These are phyloP conservation scores for Centaurea solstitialis DNA, from an alignment of 129 eudicot genomes.

Conservation along the genomic window DNA sequence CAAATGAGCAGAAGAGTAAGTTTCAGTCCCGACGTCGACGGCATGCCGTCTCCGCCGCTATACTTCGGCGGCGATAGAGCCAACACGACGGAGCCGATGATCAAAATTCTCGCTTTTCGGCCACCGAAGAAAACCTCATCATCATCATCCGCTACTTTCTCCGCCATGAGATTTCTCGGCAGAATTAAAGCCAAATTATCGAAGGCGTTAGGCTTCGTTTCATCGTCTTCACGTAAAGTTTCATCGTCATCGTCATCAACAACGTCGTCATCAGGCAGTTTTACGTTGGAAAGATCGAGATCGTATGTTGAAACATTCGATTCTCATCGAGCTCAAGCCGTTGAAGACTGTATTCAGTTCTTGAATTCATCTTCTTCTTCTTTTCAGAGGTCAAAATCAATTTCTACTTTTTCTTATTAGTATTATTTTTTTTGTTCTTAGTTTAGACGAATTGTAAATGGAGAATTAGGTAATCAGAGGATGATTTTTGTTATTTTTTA, in stretches of 20 bases:
- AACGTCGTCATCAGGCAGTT: constrained; percentile 28
- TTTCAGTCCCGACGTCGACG: constrained; percentile 32
- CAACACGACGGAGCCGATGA: constrained; percentile 1
- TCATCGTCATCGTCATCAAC: constrained; percentile 43
- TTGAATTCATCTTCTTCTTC: constrained; percentile 54
- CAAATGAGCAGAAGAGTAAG: constrained; percentile 46
- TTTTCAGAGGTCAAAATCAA: constrained; percentile 62
- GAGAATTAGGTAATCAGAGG: not conserved
- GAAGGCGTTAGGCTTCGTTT: constrained; percentile 40
- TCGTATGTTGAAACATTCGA: constrained; percentile 60
- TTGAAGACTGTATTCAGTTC: constrained; percentile 72
- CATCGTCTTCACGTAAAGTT: constrained; percentile 38
- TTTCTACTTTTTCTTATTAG: constrained; percentile 32
- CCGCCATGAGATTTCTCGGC: constrained; percentile 40
- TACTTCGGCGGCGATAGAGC: constrained; percentile 1
- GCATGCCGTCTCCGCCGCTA: constrained; percentile 24
- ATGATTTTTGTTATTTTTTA: not conserved
- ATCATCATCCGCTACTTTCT: constrained; percentile 8
- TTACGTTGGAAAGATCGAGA: constrained; percentile 45
- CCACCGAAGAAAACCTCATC: constrained; percentile 27
- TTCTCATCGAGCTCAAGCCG: constrained; percentile 71
- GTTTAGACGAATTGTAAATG: not conserved
- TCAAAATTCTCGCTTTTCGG: constrained; percentile 23
- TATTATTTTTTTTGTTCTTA: not conserved
- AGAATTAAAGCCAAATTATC: constrained; percentile 41